These are phyloP conservation scores for Linderina pennispora DNA, from an alignment of 192 early-diverging fungal species.

Conservation along the genomic window DNA sequence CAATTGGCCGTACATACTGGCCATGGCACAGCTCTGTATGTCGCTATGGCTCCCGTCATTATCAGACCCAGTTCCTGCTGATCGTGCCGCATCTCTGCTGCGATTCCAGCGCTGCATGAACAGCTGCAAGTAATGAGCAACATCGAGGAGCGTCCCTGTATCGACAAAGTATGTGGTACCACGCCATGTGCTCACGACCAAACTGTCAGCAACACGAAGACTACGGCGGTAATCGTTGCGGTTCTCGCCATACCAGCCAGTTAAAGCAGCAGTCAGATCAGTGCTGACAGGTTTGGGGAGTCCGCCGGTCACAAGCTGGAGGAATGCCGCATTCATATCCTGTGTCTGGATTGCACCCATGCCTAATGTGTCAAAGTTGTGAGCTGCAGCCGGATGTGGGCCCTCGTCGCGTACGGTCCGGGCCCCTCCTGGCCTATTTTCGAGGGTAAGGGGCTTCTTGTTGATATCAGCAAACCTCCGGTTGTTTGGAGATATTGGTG, in stretches of 20 bases:
- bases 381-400: too few relatives aligned
- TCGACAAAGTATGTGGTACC: constrained; percentile 46
- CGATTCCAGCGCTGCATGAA: constrained; percentile 29
- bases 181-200: constrained; percentile 46
- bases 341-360: too few relatives aligned
- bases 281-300: constrained; percentile 1
- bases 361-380: too few relatives aligned
- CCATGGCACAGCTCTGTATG: constrained; percentile 7
- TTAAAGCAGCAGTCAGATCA: constrained; percentile 28
- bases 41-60: constrained; percentile 15
- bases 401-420: too few relatives aligned
- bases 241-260: constrained; percentile 45
- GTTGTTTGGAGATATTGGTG: too few relatives aligned
- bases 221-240: constrained; percentile 25
- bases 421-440: too few relatives aligned
- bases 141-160: constrained; percentile 34
- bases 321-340: too few relatives aligned
- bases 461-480: too few relatives aligned
- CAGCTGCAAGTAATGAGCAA: constrained; percentile 39
- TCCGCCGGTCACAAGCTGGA: too few relatives aligned
- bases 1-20: constrained; percentile 20
- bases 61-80: constrained; percentile 8
- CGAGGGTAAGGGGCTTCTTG: too few relatives aligned
- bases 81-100: constrained; percentile 9
- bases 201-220: constrained; percentile 31